A percentile compares a stretch with the other conserved stretches of the same genome.
Conservation (phyloP, 1,284 basidiomycete species). For the Naganishia albida region DNA sequence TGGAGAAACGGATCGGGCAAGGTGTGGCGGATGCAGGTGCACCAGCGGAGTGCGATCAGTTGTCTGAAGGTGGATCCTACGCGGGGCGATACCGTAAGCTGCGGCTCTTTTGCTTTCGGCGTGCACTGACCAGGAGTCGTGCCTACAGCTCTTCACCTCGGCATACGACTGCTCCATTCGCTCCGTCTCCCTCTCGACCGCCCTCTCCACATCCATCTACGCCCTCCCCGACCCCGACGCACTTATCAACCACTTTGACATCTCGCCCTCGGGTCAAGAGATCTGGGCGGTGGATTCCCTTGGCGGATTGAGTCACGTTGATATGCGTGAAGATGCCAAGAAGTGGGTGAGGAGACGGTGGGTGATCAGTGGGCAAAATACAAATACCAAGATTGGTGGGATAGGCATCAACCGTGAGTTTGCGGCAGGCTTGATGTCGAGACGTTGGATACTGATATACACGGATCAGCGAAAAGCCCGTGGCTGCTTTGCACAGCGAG, state of each 20-base stretch:
- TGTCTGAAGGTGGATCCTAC: constrained; percentile 54
- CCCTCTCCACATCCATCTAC: constrained; percentile 52
- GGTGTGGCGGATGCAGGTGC: constrained; percentile 54
- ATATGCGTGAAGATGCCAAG: constrained; percentile 48
- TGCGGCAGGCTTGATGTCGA: not conserved
- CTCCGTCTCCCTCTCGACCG: constrained; percentile 50
- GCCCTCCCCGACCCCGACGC: constrained; percentile 53
- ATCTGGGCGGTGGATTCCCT: constrained; percentile 54
- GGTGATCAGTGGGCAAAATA: constrained; percentile 40
- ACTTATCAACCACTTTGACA: constrained; percentile 56
- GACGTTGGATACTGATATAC: not conserved
- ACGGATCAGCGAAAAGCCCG: constrained; percentile 45
- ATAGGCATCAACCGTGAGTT: constrained; percentile 53
- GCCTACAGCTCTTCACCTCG: constrained; percentile 50
- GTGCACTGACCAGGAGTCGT: too few species aligned
- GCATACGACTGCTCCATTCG: constrained; percentile 57
- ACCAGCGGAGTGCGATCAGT: constrained; percentile 50
- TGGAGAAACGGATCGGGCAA: constrained; percentile 40
- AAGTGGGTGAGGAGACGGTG: constrained; percentile 43
- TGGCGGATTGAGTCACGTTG: constrained; percentile 55
- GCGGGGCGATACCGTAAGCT: constrained; percentile 47
- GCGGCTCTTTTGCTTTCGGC: not conserved
- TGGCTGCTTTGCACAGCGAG: constrained; percentile 52
- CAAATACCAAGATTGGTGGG: constrained; percentile 51
- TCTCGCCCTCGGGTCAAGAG: constrained; percentile 52